Percentiles rank a stretch among this genome's conserved stretches.
phyloP scores from a whole-genome alignment of 805 yeast genomes.

The Starmerella apis region DNA sequence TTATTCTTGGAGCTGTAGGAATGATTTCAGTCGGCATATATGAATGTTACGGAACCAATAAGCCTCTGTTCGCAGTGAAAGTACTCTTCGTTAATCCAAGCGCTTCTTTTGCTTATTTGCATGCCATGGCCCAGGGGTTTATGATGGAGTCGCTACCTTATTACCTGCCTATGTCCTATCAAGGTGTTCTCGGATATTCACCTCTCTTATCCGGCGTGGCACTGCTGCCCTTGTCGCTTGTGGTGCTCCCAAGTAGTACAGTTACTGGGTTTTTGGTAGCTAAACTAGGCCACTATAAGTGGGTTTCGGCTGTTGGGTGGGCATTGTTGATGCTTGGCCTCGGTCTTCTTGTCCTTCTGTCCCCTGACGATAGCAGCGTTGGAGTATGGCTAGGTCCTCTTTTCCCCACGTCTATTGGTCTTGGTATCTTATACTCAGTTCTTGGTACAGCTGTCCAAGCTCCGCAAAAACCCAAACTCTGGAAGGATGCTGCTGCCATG shows the following conservation, averaged over 20 bases:
- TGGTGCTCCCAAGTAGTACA: conserved; percentile 35
- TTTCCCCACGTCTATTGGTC: conserved; percentile 38
- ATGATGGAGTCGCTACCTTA: conserved; percentile 26
- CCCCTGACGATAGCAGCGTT: conserved; percentile 30
- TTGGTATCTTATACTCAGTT: conserved; percentile 40
- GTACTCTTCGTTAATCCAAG: conserved; percentile 32
- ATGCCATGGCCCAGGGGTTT: conserved; percentile 36
- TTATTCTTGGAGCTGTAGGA: conserved; percentile 32
- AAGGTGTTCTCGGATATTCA: conserved; percentile 36
- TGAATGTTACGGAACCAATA: conserved; percentile 30
- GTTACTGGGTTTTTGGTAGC: conserved; percentile 34
- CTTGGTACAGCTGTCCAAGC: conserved; percentile 26
- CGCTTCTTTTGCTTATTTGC: conserved; percentile 34
- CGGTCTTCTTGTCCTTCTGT: conserved; percentile 37
- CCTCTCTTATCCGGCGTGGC: conserved; percentile 41
- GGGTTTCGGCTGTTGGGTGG: conserved; percentile 33
- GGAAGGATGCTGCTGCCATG: conserved; percentile 26
- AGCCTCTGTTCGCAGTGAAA: conserved; percentile 38
- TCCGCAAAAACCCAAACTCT: conserved; percentile 20
- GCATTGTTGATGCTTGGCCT: conserved; percentile 36
- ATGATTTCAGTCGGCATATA: conserved; percentile 30
- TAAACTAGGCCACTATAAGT: conserved; percentile 35
- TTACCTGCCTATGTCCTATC: conserved; percentile 41
- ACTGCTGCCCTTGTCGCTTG: conserved; percentile 36
- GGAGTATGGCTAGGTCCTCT: conserved; percentile 37